Evolutionary conservation across 768 basidiomycete genomes (phyloP).

Genomic region (Mrakia frigida): DNA sequence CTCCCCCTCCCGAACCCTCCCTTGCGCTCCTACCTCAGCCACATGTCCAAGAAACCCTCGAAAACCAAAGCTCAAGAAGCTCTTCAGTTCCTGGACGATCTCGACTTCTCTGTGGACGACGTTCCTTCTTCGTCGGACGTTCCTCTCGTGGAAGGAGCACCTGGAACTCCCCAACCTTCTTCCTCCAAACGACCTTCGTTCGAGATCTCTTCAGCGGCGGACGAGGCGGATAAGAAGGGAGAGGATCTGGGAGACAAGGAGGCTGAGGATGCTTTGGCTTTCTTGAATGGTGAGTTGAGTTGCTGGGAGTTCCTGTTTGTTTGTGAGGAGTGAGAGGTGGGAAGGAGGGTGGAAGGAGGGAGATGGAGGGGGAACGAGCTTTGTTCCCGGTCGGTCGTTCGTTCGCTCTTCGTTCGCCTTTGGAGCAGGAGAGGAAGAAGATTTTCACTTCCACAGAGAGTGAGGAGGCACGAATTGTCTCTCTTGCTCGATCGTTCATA

Average conservation of each 20-base stretch:
- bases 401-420: too few species aligned
- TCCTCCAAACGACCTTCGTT: background rate
- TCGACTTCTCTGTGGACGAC: constrained; percentile 63
- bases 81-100: constrained; percentile 85
- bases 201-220: background rate
- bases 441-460: too few species aligned
- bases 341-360: background rate
- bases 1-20: background rate
- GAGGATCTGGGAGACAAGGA: constrained; percentile 23
- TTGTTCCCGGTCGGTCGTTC: too few species aligned
- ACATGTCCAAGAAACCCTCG: background rate
- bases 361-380: background rate
- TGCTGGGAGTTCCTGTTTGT: background rate
- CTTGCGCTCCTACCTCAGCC: background rate
- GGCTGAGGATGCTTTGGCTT: constrained; percentile 30
- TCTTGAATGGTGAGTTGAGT: constrained; percentile 24
- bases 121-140: constrained; percentile 35
- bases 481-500: too few species aligned
- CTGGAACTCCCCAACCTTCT: constrained; percentile 2
- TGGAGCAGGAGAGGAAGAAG: too few species aligned
- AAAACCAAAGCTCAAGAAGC: constrained; percentile 55
- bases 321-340: background rate
- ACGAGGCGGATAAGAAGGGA: constrained; percentile 17
- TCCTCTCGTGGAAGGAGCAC: constrained; percentile 17
- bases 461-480: too few species aligned